These are phyloP conservation scores for Gymnopus androsaceus DNA, from an alignment of 1,284 basidiomycete genomes.

Conservation along the genomic window DNA sequence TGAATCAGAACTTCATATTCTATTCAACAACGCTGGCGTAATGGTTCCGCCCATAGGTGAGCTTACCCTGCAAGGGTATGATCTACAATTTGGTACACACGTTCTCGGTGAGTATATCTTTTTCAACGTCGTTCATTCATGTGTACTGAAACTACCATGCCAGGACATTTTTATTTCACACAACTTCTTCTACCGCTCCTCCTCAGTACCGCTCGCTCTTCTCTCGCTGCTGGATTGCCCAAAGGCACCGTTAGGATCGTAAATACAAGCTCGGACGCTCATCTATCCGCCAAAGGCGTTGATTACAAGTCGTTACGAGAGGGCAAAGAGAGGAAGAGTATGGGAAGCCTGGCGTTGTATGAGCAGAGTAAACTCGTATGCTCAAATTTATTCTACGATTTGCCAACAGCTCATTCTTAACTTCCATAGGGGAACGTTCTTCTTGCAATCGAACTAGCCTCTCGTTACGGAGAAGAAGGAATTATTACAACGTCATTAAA, in stretches of 20 bases:
- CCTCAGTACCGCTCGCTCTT: conserved; percentile 32
- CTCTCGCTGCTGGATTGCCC: conserved; percentile 15
- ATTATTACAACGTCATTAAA: conserved; percentile 26
- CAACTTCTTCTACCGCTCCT: conserved; percentile 47
- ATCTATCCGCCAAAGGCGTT: conserved; percentile 19
- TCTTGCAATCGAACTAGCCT: conserved; percentile 27
- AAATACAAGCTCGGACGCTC: conserved; percentile 39
- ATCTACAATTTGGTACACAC: conserved; percentile 57
- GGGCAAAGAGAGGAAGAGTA: conserved; percentile 26
- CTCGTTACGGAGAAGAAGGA: conserved; percentile 26
- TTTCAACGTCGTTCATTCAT: conserved; percentile 25
- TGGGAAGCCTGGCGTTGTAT: conserved; percentile 30
- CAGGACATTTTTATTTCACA: conserved; percentile 54
- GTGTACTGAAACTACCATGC: conserved; percentile 38
- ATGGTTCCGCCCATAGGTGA: background rate
- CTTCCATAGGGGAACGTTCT: conserved; percentile 28
- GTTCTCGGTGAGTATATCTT: conserved; percentile 34
- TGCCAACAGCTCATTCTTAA: no score
- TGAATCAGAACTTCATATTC: conserved; percentile 40
- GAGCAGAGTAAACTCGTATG: conserved; percentile 43
- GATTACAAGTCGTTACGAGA: conserved; percentile 20
- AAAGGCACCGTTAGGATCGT: conserved; percentile 43
- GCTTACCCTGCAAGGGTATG: conserved; percentile 53
- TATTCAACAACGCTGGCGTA: conserved; percentile 49
- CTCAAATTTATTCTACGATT: no score